phyloP scores from a whole-genome alignment of 129 eudicot genomes.

The Centaurea solstitialis region DNA sequence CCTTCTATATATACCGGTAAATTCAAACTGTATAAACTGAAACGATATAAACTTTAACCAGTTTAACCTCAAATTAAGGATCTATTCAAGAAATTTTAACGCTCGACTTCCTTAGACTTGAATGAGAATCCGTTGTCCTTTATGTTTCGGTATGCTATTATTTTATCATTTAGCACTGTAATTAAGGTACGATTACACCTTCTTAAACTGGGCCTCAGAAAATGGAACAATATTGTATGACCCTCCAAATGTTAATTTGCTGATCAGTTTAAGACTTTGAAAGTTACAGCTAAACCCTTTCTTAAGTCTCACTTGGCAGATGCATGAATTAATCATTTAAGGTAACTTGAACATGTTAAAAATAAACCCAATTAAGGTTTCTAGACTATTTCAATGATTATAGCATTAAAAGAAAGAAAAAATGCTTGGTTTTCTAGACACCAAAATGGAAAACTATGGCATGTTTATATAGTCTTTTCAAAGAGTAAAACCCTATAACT shows the following conservation, averaged over 20 bases:
- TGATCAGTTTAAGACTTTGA: neutral
- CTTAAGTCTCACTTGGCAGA: neutral
- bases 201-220: neutral
- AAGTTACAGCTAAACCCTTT: no score
- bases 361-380: neutral
- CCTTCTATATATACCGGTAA: neutral
- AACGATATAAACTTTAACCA: neutral
- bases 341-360: neutral
- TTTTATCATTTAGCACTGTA: neutral
- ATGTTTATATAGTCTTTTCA: neutral
- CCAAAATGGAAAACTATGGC: neutral
- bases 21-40: neutral
- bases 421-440: neutral
- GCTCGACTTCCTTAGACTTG: neutral
- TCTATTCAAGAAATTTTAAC: neutral
- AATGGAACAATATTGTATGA: neutral
- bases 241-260: neutral
- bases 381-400: neutral
- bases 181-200: neutral
- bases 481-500: neutral
- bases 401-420: neutral
- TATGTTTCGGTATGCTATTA: neutral
- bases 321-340: neutral
- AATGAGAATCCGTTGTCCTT: neutral
- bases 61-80: neutral